Percentiles rank a stretch among this genome's conserved stretches.
These are phyloP conservation scores for Neurospora terricola DNA, from an alignment of 495 filamentous ascomycete genomes.

Conservation along the genomic window DNA sequence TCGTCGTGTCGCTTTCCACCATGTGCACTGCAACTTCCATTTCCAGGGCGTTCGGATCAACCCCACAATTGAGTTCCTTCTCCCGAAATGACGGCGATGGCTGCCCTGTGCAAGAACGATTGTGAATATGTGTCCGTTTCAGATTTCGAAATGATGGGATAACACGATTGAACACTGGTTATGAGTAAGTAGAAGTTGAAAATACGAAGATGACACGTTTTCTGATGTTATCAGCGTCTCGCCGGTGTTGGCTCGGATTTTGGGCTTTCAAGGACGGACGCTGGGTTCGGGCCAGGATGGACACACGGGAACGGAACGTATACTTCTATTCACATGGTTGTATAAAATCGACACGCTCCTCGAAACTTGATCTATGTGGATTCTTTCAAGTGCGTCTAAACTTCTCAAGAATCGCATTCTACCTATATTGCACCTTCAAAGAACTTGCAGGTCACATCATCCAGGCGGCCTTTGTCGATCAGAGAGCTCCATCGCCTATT, in stretches of 20 bases:
- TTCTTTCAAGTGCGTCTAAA: not conserved
- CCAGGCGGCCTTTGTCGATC: not conserved
- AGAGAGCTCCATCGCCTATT: not conserved
- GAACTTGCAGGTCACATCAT: not conserved
- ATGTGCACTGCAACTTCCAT: not conserved
- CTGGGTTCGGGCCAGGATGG: not conserved
- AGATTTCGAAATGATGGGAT: not conserved
- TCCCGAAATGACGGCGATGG: not conserved
- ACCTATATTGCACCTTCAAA: not conserved
- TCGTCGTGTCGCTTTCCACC: not conserved
- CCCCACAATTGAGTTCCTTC: not conserved
- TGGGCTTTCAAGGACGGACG: not conserved
- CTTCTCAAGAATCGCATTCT: not conserved
- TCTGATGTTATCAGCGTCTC: not conserved
- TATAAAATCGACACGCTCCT: not conserved
- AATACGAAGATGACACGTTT: constrained; percentile 18
- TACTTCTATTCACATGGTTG: not conserved
- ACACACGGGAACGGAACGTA: not conserved
- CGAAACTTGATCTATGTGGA: not conserved
- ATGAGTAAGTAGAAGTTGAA: not conserved
- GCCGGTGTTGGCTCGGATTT: not conserved
- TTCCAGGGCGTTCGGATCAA: not conserved
- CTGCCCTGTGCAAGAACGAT: not conserved
- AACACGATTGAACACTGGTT: too few relatives aligned
- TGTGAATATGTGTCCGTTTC: not conserved